Evolutionary conservation across 140 eudicot genomes (phyloP).

Genomic region (Erigeron philadelphicus): DNA sequence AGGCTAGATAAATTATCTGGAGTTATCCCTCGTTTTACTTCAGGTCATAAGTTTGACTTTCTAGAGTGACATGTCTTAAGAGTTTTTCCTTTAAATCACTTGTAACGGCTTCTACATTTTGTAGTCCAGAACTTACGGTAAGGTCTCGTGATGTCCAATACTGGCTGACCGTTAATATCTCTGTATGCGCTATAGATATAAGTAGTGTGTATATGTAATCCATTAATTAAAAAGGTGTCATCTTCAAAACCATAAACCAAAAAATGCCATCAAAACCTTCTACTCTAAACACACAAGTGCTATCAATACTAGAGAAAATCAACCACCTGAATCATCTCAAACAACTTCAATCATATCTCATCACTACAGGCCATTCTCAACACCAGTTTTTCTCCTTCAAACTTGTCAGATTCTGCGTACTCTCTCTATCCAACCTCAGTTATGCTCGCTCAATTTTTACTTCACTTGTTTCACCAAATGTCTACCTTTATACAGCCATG

Average conservation of each 20-base stretch:
- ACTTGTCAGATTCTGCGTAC: conserved; percentile 63
- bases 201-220: too few relatives aligned
- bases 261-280: conserved; percentile 33
- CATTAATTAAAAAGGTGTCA: too few relatives aligned
- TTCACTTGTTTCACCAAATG: conserved; percentile 53
- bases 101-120: too few relatives aligned
- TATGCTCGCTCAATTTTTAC: conserved; percentile 70
- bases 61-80: too few relatives aligned
- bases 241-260: background rate
- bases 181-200: too few relatives aligned
- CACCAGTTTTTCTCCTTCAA: conserved; percentile 64
- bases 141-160: too few relatives aligned
- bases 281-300: conserved; percentile 39
- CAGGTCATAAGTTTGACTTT: too few relatives aligned
- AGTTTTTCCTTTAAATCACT: too few relatives aligned
- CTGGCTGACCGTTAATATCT: too few relatives aligned
- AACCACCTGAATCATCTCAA: conserved; percentile 50
- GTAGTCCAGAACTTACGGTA: too few relatives aligned
- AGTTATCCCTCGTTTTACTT: too few relatives aligned
- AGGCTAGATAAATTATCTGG: too few relatives aligned
- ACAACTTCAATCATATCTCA: conserved; percentile 69
- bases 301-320: conserved; percentile 48
- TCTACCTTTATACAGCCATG: conserved; percentile 74
- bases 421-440: conserved; percentile 36
- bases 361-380: conserved; percentile 55